phyloP scores from a whole-genome alignment of 768 basidiomycete species.

The Trametes punicea region DNA sequence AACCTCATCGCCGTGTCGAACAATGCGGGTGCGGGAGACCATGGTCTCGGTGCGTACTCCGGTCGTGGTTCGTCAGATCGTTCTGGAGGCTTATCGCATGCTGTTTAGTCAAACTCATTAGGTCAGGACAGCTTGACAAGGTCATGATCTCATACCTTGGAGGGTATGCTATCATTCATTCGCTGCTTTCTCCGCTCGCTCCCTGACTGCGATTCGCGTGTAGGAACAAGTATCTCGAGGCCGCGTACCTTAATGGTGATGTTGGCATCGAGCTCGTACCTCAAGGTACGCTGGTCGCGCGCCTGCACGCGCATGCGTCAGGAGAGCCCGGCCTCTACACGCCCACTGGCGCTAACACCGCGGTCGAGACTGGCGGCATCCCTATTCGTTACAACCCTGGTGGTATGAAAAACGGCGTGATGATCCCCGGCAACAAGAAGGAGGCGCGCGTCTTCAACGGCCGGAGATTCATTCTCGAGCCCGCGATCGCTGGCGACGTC shows the following conservation, averaged over 20 bases:
- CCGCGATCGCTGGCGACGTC: constrained; percentile 75
- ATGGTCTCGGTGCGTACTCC: constrained; percentile 56
- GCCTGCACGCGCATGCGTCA: constrained; percentile 83
- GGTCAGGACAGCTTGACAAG: constrained; percentile 69
- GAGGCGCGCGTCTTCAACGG: constrained; percentile 73
- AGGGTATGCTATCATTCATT: constrained; percentile 43
- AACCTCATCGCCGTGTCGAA: constrained; percentile 81
- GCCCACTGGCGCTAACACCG: constrained; percentile 86
- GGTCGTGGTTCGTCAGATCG: not conserved
- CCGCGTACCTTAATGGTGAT: constrained; percentile 70
- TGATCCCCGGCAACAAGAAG: constrained; percentile 68
- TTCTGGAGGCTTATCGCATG: not conserved
- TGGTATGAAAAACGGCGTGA: constrained; percentile 61
- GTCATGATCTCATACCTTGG: constrained; percentile 87
- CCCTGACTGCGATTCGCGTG: not conserved
- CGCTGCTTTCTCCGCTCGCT: not conserved
- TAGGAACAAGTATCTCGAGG: constrained; percentile 83
- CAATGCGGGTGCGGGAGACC: constrained; percentile 70
- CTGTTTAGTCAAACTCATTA: constrained; percentile 60
- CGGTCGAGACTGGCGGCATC: constrained; percentile 73
- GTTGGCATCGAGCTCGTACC: constrained; percentile 85
- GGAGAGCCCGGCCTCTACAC: constrained; percentile 90
- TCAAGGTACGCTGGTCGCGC: constrained; percentile 87
- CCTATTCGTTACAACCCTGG: constrained; percentile 75
- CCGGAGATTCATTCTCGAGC: constrained; percentile 73